Conservation (phyloP, 2,329 filamentous ascomycete genomes). For the Claviceps digitariae region DNA sequence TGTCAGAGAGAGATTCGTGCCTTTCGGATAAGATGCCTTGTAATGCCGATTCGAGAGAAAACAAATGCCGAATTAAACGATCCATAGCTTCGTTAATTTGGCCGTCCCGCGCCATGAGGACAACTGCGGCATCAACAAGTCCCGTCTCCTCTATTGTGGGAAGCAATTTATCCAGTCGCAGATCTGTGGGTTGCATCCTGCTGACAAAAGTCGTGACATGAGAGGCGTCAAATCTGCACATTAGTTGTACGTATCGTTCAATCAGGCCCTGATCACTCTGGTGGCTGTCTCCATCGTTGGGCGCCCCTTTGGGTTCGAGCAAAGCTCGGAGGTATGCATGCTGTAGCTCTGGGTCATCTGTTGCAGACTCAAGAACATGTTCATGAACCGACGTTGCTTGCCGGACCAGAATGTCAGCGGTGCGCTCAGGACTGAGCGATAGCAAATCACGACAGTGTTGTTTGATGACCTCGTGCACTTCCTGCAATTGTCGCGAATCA, state of each 20-base stretch:
- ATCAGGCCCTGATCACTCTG: conserved; percentile 45
- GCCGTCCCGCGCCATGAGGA: conserved; percentile 81
- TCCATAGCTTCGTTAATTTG: conserved; percentile 72
- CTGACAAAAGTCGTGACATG: conserved; percentile 82
- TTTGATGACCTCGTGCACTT: conserved; percentile 55
- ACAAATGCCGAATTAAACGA: conserved; percentile 67
- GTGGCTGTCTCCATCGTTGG: conserved; percentile 19
- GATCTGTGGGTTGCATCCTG: conserved; percentile 58
- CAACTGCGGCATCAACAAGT: conserved; percentile 82
- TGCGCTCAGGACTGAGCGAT: conserved; percentile 48
- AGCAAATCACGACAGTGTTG: conserved; percentile 53
- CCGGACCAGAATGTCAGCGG: conserved; percentile 51
- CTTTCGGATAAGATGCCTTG: conserved; percentile 56
- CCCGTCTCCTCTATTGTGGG: conserved; percentile 82
- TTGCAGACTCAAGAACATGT: conserved; percentile 48
- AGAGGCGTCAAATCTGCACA: conserved; percentile 72
- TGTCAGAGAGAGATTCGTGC: conserved; percentile 43
- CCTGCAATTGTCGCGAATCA: conserved; percentile 54
- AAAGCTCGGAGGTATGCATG: conserved; percentile 66
- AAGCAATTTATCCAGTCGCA: conserved; percentile 67
- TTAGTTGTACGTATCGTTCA: conserved; percentile 77
- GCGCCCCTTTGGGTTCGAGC: conserved; percentile 47
- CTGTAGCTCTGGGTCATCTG: conserved; percentile 49
- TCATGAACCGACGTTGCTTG: conserved; percentile 52
- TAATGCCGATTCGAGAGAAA: conserved; percentile 65